These are phyloP conservation scores for Syncephalastrum monosporum DNA, from an alignment of 371 early-diverging fungal genomes.

Conservation along the genomic window DNA sequence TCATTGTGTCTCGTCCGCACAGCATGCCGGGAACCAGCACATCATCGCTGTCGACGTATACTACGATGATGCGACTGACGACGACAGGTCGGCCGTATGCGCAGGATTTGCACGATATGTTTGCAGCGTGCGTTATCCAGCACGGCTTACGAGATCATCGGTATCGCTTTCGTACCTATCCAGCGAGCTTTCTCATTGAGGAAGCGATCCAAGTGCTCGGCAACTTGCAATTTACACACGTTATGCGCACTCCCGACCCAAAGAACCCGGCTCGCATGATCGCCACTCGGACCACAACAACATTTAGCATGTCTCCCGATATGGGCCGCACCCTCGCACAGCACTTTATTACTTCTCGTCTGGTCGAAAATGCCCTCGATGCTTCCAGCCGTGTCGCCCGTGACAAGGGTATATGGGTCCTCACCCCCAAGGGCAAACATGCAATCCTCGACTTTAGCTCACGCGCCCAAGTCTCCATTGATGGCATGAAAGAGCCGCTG, in stretches of 20 bases:
- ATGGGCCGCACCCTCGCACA: conserved; percentile 58
- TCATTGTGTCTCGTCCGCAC: not conserved
- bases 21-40: conserved; percentile 14
- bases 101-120: conserved; percentile 48
- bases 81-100: conserved; percentile 32
- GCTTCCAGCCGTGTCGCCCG: conserved; percentile 48
- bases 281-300: conserved; percentile 48
- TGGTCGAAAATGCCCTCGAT: conserved; percentile 51
- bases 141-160: conserved; percentile 41
- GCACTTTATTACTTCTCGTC: conserved; percentile 52
- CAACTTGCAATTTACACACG: conserved; percentile 50
- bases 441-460: conserved; percentile 43
- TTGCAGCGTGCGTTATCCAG: conserved; percentile 45
- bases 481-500: conserved; percentile 23
- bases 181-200: conserved; percentile 53
- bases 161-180: conserved; percentile 49
- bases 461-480: conserved; percentile 34
- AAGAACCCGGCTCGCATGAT: conserved; percentile 43
- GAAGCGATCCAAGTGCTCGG: conserved; percentile 52
- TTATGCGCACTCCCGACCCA: conserved; percentile 51
- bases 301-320: conserved; percentile 48
- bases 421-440: conserved; percentile 55
- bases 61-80: conserved; percentile 33
- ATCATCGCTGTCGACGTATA: conserved; percentile 19
- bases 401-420: conserved; percentile 45